Conservation (phyloP, 1,139 yeast genomes). For the Yamadazyma dendronema region DNA sequence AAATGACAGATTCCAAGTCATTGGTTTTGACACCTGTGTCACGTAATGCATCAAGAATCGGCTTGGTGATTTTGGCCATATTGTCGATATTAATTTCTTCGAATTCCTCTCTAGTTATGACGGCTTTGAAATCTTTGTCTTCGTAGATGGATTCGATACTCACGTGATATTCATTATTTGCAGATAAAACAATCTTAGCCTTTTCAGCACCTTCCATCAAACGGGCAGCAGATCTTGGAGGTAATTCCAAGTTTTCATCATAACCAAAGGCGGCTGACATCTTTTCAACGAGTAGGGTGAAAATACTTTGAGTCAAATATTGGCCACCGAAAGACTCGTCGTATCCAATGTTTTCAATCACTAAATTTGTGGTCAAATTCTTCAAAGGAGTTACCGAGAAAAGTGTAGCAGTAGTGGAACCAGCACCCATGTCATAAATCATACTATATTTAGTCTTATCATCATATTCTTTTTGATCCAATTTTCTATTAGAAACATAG, state of each 20-base stretch:
- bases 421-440: slow-evolving; percentile 91
- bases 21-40: slow-evolving; percentile 26
- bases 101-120: slow-evolving; percentile 72
- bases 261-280: slow-evolving; percentile 49
- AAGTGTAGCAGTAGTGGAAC: slow-evolving; percentile 82
- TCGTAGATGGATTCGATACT: slow-evolving; percentile 68
- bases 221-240: slow-evolving; percentile 63
- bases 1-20: slow-evolving; percentile 64
- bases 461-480: slow-evolving; percentile 34
- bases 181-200: slow-evolving; percentile 82
- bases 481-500: slow-evolving; percentile 54
- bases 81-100: slow-evolving; percentile 55
- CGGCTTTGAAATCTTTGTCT: slow-evolving; percentile 69
- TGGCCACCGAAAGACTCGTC: slow-evolving; percentile 75
- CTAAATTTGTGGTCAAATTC: slow-evolving; percentile 43
- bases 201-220: slow-evolving; percentile 83
- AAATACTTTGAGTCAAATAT: slow-evolving; percentile 62
- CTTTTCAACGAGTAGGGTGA: slow-evolving; percentile 56
- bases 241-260: slow-evolving; percentile 29
- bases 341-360: slow-evolving; percentile 70
- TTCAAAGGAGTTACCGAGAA: slow-evolving; percentile 58
- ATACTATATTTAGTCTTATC: slow-evolving; percentile 56
- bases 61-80: slow-evolving; percentile 46
- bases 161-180: slow-evolving; percentile 73
- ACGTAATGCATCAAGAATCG: slow-evolving; percentile 55